Base-by-base conservation (phyloP, 2,329 filamentous ascomycete genomes). In the Botrytis pseudocinerea region DNA sequence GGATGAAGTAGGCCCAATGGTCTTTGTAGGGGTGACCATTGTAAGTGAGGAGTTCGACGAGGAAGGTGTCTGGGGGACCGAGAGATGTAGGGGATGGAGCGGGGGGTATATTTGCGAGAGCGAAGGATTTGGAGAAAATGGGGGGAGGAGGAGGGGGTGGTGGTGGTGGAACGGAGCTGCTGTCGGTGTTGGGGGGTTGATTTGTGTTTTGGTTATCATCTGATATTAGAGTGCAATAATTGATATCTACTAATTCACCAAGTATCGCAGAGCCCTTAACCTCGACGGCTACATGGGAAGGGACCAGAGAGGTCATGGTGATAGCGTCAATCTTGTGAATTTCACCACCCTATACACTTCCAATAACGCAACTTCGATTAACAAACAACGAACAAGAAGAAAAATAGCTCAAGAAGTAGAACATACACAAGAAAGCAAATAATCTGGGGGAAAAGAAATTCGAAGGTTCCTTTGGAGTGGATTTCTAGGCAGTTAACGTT, bases 301-400 rank as follows among this genome's bases (percentile, higher is more conserved):
- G n/a, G n/a, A 14, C 0, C 25, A 9, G n/a, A 57, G n/a, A 57
- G n/a, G 51, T 28, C 51, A 57, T 57, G 6, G 18, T 57, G n/a
- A 57, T 28, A 18, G 16, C 1, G 8, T 57, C n/a, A 57, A 18
- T 18, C 7, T 57, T 57, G 1, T 57, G 1, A 18, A 57, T 28
- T 8, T 57, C n/a, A 14, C 51, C 2, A 18, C 18, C 8, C 3
- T 8, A 18, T 9, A 18, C 14, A 18, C 25, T 3, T 18, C 28
- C 0, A 28, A 4, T 0, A 57, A 57, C 6, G 16, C 18, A 28
- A 57, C 14, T 57, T 4, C 4, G 6, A 28, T 2, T 2, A 1
- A 18, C 16, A 18, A 18, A 28, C 7, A 2, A 18, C n/a, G 7
- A 57, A 28, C 46, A 48, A 25, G 25, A 48, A 9, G 10, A 3